Evolutionary conservation across 2,329 filamentous ascomycete genomes (phyloP).

Genomic region (Fusarium subglutinans): DNA sequence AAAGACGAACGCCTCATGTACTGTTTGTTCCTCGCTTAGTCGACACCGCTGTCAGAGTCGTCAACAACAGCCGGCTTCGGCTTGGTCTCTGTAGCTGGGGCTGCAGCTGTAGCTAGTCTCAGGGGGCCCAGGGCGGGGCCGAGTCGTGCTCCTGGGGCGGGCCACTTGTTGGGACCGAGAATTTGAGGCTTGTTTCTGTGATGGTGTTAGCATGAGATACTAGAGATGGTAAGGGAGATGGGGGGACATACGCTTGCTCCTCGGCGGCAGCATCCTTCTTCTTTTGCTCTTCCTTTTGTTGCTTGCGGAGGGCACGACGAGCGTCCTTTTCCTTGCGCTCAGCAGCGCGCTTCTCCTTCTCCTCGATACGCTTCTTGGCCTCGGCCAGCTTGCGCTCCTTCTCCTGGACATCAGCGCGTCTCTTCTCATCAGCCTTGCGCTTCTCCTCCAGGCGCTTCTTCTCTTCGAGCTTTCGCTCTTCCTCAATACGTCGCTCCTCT

Average conservation of each 20-base stretch:
- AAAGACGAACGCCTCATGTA: conserved; percentile 4
- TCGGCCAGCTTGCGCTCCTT: conserved; percentile 11
- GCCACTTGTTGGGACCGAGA: conserved; percentile 18
- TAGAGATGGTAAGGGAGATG: fast-evolving
- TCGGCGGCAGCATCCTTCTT: conserved; percentile 6
- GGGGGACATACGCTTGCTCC: conserved; percentile 1
- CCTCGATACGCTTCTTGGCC: conserved; percentile 1
- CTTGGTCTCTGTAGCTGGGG: conserved; percentile 6
- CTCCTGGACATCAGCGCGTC: neutral
- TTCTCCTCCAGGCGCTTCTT: conserved; percentile 9
- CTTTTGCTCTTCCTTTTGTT: conserved; percentile 19
- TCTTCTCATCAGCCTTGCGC: conserved; percentile 10
- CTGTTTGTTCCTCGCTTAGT: conserved; percentile 13
- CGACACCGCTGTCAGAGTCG: conserved; percentile 6
- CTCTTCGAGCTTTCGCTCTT: conserved; percentile 18
- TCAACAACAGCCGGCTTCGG: neutral
- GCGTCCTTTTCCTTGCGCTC: conserved; percentile 23
- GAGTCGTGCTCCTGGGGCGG: conserved; percentile 11
- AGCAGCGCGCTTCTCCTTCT: conserved; percentile 16
- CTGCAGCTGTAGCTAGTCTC: neutral
- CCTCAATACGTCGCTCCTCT: conserved; percentile 2
- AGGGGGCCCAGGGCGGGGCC: conserved; percentile 4
- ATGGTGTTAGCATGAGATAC: neutral
- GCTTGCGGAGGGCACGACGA: conserved; percentile 14
- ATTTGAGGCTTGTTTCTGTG: conserved; percentile 13